phyloP scores from a whole-genome alignment of 768 basidiomycete species.

The Rubroboletus satanas region DNA sequence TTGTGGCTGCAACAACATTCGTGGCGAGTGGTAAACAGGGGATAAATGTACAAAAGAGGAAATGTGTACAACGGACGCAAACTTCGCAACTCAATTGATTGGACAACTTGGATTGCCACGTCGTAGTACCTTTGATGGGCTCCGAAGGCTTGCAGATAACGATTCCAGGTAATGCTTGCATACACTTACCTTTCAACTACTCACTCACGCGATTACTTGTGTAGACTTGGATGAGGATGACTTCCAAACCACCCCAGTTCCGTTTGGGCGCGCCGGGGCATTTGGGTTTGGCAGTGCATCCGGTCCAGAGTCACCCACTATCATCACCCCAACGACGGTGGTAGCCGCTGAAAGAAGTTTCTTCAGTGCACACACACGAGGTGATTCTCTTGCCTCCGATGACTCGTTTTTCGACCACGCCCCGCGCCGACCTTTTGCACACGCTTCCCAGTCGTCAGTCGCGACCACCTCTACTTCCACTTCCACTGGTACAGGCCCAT shows the following conservation, averaged over 20 bases:
- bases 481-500: constrained; percentile 18
- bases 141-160: constrained; percentile 45
- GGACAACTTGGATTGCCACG: not conserved
- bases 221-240: constrained; percentile 81
- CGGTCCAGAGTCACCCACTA: constrained; percentile 65
- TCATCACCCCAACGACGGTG: constrained; percentile 44
- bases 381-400: constrained; percentile 76
- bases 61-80: not conserved
- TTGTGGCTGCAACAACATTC: too few species aligned
- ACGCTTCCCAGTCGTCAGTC: constrained; percentile 70
- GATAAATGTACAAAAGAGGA: constrained; percentile 11
- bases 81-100: not conserved
- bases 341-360: constrained; percentile 52
- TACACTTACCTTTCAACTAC: not conserved
- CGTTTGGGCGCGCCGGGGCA: constrained; percentile 61
- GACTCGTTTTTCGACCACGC: constrained; percentile 65
- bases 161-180: constrained; percentile 39
- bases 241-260: constrained; percentile 53
- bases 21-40: not conserved
- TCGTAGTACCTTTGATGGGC: constrained; percentile 23
- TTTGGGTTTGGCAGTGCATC: constrained; percentile 47
- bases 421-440: constrained; percentile 59
- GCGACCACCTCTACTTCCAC: constrained; percentile 40
- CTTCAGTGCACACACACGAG: constrained; percentile 60
- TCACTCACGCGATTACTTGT: not conserved